A percentile compares a stretch with the other conserved stretches of the same genome.
Evolutionary conservation across 257 asterid genomes (phyloP).

Genomic region (Solanum ossicruentum): DNA sequence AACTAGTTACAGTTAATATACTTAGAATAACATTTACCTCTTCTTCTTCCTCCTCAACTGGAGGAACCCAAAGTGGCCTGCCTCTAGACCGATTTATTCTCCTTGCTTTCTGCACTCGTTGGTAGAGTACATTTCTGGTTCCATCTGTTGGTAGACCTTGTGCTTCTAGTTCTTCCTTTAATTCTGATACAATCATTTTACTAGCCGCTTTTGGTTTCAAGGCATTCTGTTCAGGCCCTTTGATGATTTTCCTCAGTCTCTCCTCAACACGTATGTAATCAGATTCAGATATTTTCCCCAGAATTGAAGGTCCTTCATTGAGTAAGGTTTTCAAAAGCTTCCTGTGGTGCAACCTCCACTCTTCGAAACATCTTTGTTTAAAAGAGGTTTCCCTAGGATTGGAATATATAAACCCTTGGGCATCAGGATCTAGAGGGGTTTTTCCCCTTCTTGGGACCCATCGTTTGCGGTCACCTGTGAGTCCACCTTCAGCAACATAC

Average conservation of each 20-base stretch:
- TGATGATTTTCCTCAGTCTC: constrained; percentile 80
- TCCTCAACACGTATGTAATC: constrained; percentile 82
- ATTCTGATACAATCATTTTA: constrained; percentile 88
- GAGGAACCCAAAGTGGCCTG: constrained; percentile 98
- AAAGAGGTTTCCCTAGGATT: constrained; percentile 92
- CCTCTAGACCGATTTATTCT: constrained; percentile 98
- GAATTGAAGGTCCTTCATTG: constrained; percentile 78
- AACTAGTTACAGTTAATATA: background rate
- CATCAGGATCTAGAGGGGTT: constrained; percentile 97
- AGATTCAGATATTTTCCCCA: constrained; percentile 71
- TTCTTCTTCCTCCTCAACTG: constrained; percentile 95
- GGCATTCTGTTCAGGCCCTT: constrained; percentile 73
- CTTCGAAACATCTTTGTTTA: constrained; percentile 93
- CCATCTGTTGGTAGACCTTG: constrained; percentile 97
- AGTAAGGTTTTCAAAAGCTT: constrained; percentile 69
- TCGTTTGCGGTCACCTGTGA: constrained; percentile 91
- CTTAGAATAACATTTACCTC: constrained; percentile 41
- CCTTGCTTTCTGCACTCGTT: constrained; percentile 98
- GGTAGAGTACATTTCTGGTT: constrained; percentile 92
- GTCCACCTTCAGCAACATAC: constrained; percentile 95
- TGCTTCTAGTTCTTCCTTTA: constrained; percentile 95
- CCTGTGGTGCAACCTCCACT: constrained; percentile 65
- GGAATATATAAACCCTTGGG: constrained; percentile 75
- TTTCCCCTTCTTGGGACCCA: constrained; percentile 99
- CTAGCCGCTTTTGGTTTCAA: constrained; percentile 98